A percentile compares a stretch with the other conserved stretches of the same genome.
These are phyloP conservation scores for Wilcoxina mikolae DNA, from an alignment of 495 filamentous ascomycete species.

Conservation along the genomic window DNA sequence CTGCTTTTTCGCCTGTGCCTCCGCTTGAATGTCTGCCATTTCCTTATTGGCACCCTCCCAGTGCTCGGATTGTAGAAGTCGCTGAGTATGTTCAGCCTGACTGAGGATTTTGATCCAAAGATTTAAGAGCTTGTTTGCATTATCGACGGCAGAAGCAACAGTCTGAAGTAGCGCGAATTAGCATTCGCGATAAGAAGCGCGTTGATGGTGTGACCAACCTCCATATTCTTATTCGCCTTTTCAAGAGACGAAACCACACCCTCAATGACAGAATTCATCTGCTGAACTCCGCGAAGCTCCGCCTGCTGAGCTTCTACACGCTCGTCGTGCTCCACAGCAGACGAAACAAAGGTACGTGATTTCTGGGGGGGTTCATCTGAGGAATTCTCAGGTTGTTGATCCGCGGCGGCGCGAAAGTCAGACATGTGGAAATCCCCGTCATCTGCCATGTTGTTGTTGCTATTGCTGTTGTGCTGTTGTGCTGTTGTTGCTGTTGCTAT, in stretches of 20 bases:
- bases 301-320: slow-evolving; percentile 51
- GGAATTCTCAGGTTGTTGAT: neutral
- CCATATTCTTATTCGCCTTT: slow-evolving; percentile 79
- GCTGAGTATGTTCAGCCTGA: slow-evolving; percentile 93
- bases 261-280: slow-evolving; percentile 77
- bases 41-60: slow-evolving; percentile 87
- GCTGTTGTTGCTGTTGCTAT: neutral
- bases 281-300: slow-evolving; percentile 68
- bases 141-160: slow-evolving; percentile 68
- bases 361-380: neutral
- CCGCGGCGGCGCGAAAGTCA: neutral
- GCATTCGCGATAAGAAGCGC: neutral
- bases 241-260: slow-evolving; percentile 65
- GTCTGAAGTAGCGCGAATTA: slow-evolving; percentile 38
- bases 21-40: slow-evolving; percentile 65
- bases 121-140: slow-evolving; percentile 83
- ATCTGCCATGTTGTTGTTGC: neutral
- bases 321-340: neutral
- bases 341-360: neutral
- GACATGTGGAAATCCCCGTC: neutral
- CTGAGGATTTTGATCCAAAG: slow-evolving; percentile 93
- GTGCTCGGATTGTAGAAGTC: slow-evolving; percentile 68
- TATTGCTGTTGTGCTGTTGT: neutral
- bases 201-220: slow-evolving; percentile 38
- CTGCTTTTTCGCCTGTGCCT: slow-evolving; percentile 51